These are phyloP conservation scores for Yarrowia hollandica DNA, from an alignment of 805 yeast genomes.

Conservation along the genomic window DNA sequence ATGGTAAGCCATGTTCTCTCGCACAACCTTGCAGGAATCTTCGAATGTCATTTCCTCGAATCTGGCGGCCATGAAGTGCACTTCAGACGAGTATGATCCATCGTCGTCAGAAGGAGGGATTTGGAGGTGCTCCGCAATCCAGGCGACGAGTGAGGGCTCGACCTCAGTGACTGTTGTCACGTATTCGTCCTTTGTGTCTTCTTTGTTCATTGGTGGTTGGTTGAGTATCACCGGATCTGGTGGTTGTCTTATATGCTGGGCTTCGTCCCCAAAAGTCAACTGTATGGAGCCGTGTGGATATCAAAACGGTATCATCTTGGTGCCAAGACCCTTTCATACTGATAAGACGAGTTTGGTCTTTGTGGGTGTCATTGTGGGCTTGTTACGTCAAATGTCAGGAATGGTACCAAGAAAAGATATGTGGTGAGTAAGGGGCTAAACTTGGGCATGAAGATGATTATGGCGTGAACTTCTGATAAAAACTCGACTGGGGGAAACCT, in stretches of 20 bases:
- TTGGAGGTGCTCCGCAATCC: conserved; percentile 19
- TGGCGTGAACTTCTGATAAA: no score
- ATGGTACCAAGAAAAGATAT: no score
- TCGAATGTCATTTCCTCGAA: conserved; percentile 42
- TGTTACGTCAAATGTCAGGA: not conserved
- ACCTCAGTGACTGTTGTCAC: conserved; percentile 3
- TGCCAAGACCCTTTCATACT: conserved; percentile 2
- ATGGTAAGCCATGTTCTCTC: conserved; percentile 47
- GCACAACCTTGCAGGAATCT: conserved; percentile 47
- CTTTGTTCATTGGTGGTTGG: no score
- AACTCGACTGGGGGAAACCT: no score
- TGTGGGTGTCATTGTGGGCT: not conserved
- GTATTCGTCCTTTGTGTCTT: not conserved
- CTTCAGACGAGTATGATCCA: conserved; percentile 28
- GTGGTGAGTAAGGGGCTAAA: no score
- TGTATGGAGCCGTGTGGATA: conserved; percentile 19
- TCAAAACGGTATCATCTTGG: not conserved
- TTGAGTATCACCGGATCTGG: no score
- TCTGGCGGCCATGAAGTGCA: conserved; percentile 47
- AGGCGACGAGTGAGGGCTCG: conserved; percentile 3
- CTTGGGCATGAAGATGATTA: no score
- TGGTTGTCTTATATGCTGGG: no score
- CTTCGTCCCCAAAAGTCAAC: no score
- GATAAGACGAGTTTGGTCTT: not conserved
- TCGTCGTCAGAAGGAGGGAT: conserved; percentile 21